Base-by-base conservation (phyloP, 257 asterid species). In the Solanum chaucha region DNA sequence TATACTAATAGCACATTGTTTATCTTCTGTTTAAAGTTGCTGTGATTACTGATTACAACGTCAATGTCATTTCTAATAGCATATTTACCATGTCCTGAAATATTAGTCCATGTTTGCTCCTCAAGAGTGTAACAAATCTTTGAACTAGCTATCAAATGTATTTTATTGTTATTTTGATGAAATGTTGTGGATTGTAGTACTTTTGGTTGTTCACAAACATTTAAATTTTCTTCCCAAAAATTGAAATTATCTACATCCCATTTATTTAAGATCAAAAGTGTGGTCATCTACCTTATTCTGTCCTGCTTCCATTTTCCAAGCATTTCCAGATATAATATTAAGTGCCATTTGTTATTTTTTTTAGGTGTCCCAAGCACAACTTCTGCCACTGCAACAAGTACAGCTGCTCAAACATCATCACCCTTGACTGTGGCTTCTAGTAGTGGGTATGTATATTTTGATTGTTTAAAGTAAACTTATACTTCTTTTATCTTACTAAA, bases 341-440 rank as follows among this genome's bases (percentile, higher is more conserved):
- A 67, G 36, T 84, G 10, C 38, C 68, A 51, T 55, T 82, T 70
- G 72, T 87, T 83, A 38, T 51, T 74, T 41, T 81, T 17, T 84
- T 51, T 55, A 91, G 97, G 96, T 59, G 84, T 61, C 30, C 81
- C 92, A 36, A 82, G 90, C 87, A 85, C 88, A 82, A 90, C 93
- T 87, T 91, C 97, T 88, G 87, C 93, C 73, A 83, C 87, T 81
- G 89, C 94, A 88, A 89, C 80, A 83, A 89, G 89, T 88, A 84
- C 93, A 88, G 88, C 98, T 85, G 87, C 95, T 88, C 98, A 91
- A 90, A 90, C 95, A 61, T 88, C 98, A 85, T 90, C 98, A 32
- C 82, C 91, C 41, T 86, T 91, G 82, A 93, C 85, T 90, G 92
- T 89, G 82, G 88, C 96, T 89, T 91, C 96, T 68, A 92, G 93